Evolutionary conservation across 1,284 basidiomycete genomes (phyloP), one percentile per base, ranked within the genome.

Genomic region (Rhodotorula mucilaginosa): DNA sequence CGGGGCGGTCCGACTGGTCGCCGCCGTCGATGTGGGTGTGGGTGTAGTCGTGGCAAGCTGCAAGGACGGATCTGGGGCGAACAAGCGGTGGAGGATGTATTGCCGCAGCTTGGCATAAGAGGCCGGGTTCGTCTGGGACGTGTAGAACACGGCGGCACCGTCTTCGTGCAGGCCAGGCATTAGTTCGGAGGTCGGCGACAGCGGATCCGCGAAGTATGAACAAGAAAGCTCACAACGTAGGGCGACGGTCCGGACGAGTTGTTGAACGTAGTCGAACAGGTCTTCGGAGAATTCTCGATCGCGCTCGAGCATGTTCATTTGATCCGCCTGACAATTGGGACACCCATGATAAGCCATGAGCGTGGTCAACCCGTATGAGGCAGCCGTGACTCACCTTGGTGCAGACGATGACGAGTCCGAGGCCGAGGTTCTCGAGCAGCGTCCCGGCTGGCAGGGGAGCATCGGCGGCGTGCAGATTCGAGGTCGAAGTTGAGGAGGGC

Each of bases 241-340:
- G 79, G 92, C 97, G 69, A 98, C 87, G 1, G 93, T 93, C 46
- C 96, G 87, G 65, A 99, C 84, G 31, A 93, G 88, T 79, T 99
- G 96, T 88, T 98, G 96, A 29, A 97, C 86, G 65, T 91, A 91
- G 81, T 99, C 96, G 61, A 94, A 95, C 76, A 91, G 86, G 81
- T 98, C 96, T 81, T 99, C 97, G 90, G 80, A 80, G 66, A 83
- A 80, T 39, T 79, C 75, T 26, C 79, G 79, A 34, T 82, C 80
- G 49, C 80, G 75, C 67, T 83, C 80, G 19, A 83, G 78, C 51
- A 77, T 69, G 49, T 77, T 61, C 64, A 82, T 80, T n/a, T 75
- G 69, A 61, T 83, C 82, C 2, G 81, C 77, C 76, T 78, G 70
- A 13, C 2, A 13, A 44, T 2, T 2, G 0, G 39, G 12, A 44